phyloP scores from a whole-genome alignment of 179 eudicot genomes.

The Pouteria campechiana region DNA sequence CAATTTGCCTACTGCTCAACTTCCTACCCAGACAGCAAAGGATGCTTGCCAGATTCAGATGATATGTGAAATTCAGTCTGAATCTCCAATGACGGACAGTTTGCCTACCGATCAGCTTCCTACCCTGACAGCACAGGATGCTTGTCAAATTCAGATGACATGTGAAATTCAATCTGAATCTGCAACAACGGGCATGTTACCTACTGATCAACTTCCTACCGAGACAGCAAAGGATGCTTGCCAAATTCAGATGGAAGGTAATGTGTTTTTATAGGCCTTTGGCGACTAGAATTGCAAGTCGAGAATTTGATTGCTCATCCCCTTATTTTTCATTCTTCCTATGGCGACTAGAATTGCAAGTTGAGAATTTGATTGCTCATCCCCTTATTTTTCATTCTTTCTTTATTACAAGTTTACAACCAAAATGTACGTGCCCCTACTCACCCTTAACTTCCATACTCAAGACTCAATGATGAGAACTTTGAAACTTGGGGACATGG shows the following conservation, averaged over 20 bases:
- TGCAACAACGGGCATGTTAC: slow-evolving; percentile 1
- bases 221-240: slow-evolving; percentile 10
- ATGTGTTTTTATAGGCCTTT: not conserved
- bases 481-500: too few species aligned
- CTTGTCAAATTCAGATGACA: not conserved
- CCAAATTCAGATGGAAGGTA: slow-evolving; percentile 31
- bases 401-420: too few species aligned
- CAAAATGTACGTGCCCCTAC: too few species aligned
- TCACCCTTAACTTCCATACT: too few species aligned
- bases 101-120: not conserved
- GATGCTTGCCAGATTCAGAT: slow-evolving; percentile 5
- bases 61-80: slow-evolving; percentile 5
- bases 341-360: too few species aligned
- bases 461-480: too few species aligned
- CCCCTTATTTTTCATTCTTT: too few species aligned
- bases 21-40: not conserved
- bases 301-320: too few species aligned
- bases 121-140: not conserved
- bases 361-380: too few species aligned
- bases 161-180: not conserved
- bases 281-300: too few species aligned
- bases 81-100: not conserved
- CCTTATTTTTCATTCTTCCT: too few species aligned
- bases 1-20: slow-evolving; percentile 6
- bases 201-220: slow-evolving; percentile 8